Conservation (phyloP, 1,284 basidiomycete genomes). For the Ceratobasidium papillatum region DNA sequence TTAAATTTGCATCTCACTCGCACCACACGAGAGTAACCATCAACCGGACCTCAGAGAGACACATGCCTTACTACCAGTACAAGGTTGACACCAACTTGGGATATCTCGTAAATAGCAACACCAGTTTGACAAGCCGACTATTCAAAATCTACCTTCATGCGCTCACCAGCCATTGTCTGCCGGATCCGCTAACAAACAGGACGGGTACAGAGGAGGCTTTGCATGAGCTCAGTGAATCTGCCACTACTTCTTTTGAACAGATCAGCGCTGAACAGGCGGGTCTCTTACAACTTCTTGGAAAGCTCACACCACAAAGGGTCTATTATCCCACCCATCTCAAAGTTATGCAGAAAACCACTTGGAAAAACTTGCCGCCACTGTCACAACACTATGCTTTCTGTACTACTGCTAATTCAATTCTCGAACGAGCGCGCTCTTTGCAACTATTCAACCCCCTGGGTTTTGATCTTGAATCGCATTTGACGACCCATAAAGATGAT, state of each 20-base stretch:
- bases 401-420: background rate
- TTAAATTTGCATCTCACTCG: constrained; percentile 41
- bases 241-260: constrained; percentile 54
- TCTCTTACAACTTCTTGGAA: constrained; percentile 52
- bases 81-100: constrained; percentile 55
- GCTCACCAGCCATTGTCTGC: constrained; percentile 55
- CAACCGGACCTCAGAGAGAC: background rate
- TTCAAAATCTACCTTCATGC: constrained; percentile 60
- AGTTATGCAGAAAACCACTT: constrained; percentile 56
- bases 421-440: constrained; percentile 2
- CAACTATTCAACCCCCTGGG: constrained; percentile 6
- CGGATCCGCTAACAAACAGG: constrained; percentile 58
- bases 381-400: constrained; percentile 53
- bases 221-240: constrained; percentile 49
- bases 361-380: constrained; percentile 50
- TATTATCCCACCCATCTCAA: constrained; percentile 56
- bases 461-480: background rate
- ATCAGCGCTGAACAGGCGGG: constrained; percentile 50
- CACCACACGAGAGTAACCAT: constrained; percentile 41
- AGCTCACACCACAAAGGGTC: constrained; percentile 52
- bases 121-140: constrained; percentile 52
- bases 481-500: background rate
- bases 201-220: constrained; percentile 61
- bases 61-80: constrained; percentile 50
- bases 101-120: constrained; percentile 51